Evolutionary conservation across 345 rosid genomes (phyloP).

Genomic region (Corymbia maculata): DNA sequence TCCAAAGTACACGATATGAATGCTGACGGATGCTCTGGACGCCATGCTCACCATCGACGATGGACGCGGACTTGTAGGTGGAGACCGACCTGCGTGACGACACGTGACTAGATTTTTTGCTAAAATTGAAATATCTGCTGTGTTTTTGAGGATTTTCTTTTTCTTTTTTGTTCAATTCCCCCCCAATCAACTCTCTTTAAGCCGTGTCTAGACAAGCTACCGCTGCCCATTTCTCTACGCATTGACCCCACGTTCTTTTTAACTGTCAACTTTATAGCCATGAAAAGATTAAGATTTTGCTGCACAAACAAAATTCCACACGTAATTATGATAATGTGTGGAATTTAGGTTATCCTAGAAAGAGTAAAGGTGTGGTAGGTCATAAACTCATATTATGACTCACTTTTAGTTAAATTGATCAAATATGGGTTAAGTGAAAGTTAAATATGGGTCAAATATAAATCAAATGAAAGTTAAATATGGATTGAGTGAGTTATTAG

Average conservation of each 20-base stretch:
- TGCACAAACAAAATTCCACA: not conserved
- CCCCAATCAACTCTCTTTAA: not conserved
- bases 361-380: not conserved
- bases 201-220: not conserved
- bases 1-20: not conserved
- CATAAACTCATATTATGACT: too few relatives aligned
- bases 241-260: not conserved
- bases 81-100: not conserved
- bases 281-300: not conserved
- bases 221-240: not conserved
- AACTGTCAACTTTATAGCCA: not conserved
- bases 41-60: not conserved
- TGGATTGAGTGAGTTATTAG: too few relatives aligned
- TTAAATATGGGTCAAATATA: too few relatives aligned
- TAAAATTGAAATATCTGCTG: not conserved
- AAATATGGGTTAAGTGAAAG: too few relatives aligned
- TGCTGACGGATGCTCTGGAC: not conserved
- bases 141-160: not conserved
- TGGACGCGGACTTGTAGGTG: not conserved
- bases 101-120: not conserved
- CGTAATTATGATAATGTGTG: not conserved
- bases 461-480: too few relatives aligned
- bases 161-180: not conserved
- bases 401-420: too few relatives aligned
- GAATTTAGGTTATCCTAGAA: not conserved